Base-by-base conservation (phyloP, 2,329 filamentous ascomycete genomes). In the Orbilia quercus region DNA sequence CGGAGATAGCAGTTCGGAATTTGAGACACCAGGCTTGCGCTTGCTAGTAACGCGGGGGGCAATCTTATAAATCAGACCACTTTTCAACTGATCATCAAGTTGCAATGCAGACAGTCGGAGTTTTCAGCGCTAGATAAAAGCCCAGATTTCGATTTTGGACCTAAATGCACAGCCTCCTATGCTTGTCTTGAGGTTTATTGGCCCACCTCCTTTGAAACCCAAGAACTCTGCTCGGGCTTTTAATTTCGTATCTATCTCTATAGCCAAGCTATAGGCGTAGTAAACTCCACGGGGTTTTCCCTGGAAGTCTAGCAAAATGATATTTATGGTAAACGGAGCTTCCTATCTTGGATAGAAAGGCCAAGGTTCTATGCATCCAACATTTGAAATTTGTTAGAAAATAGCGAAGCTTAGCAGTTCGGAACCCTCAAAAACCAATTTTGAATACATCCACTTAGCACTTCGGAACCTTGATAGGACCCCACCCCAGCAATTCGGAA, bases 401-500 rank as follows among this genome's bases (percentile, higher is more conserved):
- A 5, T 67, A 50, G 42, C 44, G 23, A 47, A 48, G 48, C 18
- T 53, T 54, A 72, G 66, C 66, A 59, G 20, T 72, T 72, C 66
- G 66, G 66, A 72, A 72, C 66, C 28, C 28, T 53, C 38, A n/a
- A 57, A 59, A 40, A 20, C 44, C 23, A 36, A 40, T n/a, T 25
- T 34, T n/a, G 34, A 16, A 36, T 25, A 48, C 40, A 51, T 31
- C 34, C 54, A 28, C 66, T 51, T 23, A 72, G 66, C 58, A 64
- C 20, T 72, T 72, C 66, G 66, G 66, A 72, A 64, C 66, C 59
- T 40, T 63, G 65, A 4, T 42, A 47, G 62, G 55, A 48, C 38
- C 65, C 64, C 64, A 69, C 64, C 23, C 28, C 47, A 54, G 65
- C 65, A 63, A 38, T 62, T 63, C 65, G 55, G 55, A 70, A 70